phyloP scores from a whole-genome alignment of 805 yeast genomes.

The Saccharomycopsis synnaedendra region DNA sequence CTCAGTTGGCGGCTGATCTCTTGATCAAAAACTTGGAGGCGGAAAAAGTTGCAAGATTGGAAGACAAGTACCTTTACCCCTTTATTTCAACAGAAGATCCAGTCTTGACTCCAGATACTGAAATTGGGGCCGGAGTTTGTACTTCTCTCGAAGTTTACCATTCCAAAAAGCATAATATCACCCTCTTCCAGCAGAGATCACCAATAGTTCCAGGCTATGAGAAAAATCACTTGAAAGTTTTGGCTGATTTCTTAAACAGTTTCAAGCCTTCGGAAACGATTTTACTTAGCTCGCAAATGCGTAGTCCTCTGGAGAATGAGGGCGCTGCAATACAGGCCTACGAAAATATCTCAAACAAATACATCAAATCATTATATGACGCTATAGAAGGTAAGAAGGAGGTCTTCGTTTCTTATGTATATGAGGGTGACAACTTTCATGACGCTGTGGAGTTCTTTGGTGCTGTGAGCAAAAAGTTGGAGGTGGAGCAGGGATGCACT shows the following conservation, averaged over 20 bases:
- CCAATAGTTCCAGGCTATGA: constrained; percentile 63
- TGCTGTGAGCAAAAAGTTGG: too few relatives aligned
- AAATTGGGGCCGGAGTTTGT: constrained; percentile 29
- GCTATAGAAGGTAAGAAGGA: constrained; percentile 19
- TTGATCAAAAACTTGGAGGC: constrained; percentile 53
- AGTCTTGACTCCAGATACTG: constrained; percentile 12
- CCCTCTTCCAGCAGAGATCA: constrained; percentile 71
- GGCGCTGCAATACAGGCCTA: not conserved
- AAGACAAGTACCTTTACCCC: constrained; percentile 59
- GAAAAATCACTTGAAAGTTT: not conserved
- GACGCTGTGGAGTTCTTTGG: constrained; percentile 12
- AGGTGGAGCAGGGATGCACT: too few relatives aligned
- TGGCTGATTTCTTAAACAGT: constrained; percentile 7
- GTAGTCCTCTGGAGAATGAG: not conserved
- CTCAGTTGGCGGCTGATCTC: constrained; percentile 72
- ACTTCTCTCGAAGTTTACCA: constrained; percentile 59
- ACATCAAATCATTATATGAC: not conserved
- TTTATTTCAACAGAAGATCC: constrained; percentile 73
- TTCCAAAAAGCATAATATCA: constrained; percentile 28
- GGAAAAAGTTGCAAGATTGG: constrained; percentile 40
- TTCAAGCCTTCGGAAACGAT: constrained; percentile 16
- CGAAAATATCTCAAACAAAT: not conserved
- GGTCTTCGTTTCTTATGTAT: constrained; percentile 45
- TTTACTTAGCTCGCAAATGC: not conserved
- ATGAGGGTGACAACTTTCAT: constrained; percentile 82